Conservation (phyloP, 1,284 basidiomycete genomes). For the Cerrena zonata region DNA sequence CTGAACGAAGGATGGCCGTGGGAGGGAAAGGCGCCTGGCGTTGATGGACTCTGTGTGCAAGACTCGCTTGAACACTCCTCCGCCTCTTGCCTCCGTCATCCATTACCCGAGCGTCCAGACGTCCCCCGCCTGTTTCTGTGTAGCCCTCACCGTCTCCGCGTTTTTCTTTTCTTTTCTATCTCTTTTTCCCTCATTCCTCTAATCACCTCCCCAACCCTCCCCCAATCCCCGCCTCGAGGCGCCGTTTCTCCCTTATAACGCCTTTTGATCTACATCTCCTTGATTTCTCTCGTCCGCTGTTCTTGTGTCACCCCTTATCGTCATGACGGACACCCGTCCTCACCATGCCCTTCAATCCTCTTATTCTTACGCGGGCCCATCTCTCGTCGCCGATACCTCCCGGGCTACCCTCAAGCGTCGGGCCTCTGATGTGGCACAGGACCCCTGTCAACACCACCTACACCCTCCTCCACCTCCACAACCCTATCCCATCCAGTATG, state of each 20-base stretch:
- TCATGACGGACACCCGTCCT: slow-evolving; percentile 20
- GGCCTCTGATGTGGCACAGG: slow-evolving; percentile 34
- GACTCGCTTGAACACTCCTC: slow-evolving; percentile 5
- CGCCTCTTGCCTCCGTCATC: slow-evolving; percentile 13
- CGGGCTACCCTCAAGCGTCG: slow-evolving; percentile 40
- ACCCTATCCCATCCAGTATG: slow-evolving; percentile 56
- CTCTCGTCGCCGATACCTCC: slow-evolving; percentile 3
- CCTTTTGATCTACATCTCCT: not conserved
- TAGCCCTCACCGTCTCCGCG: slow-evolving; percentile 9
- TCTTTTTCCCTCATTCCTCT: not conserved
- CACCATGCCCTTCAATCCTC: slow-evolving; percentile 17
- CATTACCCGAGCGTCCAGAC: slow-evolving; percentile 4
- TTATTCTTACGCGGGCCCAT: slow-evolving; percentile 13
- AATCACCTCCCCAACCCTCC: not conserved
- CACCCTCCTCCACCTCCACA: slow-evolving; percentile 45
- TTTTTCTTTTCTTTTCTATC: slow-evolving; percentile 5
- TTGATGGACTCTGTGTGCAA: slow-evolving; percentile 11
- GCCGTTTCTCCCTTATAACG: not conserved
- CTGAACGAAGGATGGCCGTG: slow-evolving; percentile 12
- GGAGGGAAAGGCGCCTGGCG: slow-evolving; percentile 11
- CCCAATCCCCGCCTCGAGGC: not conserved
- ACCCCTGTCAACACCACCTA: slow-evolving; percentile 48
- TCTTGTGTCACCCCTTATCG: slow-evolving; percentile 4
- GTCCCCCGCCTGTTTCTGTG: slow-evolving; percentile 1
- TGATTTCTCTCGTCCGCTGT: not conserved